These are phyloP conservation scores for Lithocarpus polystachyus DNA, from an alignment of 306 rosid genomes.

Conservation along the genomic window DNA sequence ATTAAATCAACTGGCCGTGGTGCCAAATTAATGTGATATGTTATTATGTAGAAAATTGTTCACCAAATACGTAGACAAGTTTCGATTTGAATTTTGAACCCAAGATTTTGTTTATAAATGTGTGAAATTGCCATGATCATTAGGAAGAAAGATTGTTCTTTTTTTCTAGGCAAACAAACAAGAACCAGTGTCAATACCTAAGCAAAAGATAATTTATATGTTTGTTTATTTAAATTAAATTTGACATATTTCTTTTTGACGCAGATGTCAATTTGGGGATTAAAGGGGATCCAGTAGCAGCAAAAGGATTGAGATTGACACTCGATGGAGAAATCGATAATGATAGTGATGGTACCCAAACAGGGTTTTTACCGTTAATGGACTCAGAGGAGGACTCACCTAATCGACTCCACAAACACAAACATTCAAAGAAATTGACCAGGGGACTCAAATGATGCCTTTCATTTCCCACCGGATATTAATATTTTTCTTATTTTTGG, in stretches of 20 bases:
- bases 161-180: too few relatives aligned
- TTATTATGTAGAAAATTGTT: too few relatives aligned
- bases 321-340: constrained; percentile 71
- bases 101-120: too few relatives aligned
- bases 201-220: too few relatives aligned
- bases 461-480: neutral
- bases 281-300: constrained; percentile 30
- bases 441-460: neutral
- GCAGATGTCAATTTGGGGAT: constrained; percentile 40
- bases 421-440: neutral
- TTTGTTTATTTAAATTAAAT: too few relatives aligned
- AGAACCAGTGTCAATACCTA: too few relatives aligned
- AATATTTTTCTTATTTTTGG: too few relatives aligned
- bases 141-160: too few relatives aligned
- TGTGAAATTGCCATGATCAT: too few relatives aligned
- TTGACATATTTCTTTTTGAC: neutral
- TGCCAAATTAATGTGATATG: neutral
- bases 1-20: neutral
- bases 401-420: constrained; percentile 3
- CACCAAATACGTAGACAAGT: too few relatives aligned
- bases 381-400: constrained; percentile 36
- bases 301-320: constrained; percentile 44
- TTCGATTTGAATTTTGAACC: too few relatives aligned
- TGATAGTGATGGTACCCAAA: constrained; percentile 64
- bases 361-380: constrained; percentile 40